These are phyloP conservation scores for Venustampulla echinocandica DNA, from an alignment of 495 filamentous ascomycete genomes.

Conservation along the genomic window DNA sequence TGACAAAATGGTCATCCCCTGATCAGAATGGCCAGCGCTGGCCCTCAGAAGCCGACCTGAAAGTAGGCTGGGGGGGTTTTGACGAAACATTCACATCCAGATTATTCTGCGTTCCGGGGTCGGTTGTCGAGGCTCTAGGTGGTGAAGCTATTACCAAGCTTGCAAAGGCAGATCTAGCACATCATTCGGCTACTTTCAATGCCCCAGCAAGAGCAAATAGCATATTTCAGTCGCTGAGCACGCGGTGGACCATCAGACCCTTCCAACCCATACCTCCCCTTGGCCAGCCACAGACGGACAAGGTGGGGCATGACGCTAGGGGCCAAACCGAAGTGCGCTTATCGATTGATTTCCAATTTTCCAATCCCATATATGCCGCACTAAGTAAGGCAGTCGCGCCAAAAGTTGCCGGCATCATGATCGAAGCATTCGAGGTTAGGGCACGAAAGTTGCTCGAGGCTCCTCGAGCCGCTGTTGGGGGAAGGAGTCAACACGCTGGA, in stretches of 20 bases:
- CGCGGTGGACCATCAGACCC: slow-evolving; percentile 60
- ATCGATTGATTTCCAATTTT: slow-evolving; percentile 69
- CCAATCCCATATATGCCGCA: slow-evolving; percentile 72
- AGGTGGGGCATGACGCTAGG: slow-evolving; percentile 20
- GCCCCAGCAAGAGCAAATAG: slow-evolving; percentile 28
- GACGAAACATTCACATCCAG: slow-evolving; percentile 70
- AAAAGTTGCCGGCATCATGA: slow-evolving; percentile 78
- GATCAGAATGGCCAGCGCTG: slow-evolving; percentile 31
- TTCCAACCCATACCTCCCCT: slow-evolving; percentile 23
- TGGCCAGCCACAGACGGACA: slow-evolving; percentile 26
- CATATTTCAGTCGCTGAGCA: slow-evolving; percentile 68
- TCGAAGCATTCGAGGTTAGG: slow-evolving; percentile 84
- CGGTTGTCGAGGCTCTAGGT: slow-evolving; percentile 69
- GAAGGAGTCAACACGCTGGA: no score
- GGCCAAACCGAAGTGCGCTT: slow-evolving; percentile 63
- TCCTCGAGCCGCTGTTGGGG: no score
- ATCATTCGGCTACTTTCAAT: slow-evolving; percentile 22
- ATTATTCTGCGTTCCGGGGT: slow-evolving; percentile 60
- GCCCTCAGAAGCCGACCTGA: slow-evolving; percentile 69
- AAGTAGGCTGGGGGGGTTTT: slow-evolving; percentile 74
- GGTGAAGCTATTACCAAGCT: slow-evolving; percentile 46
- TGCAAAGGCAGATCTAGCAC: slow-evolving; percentile 25
- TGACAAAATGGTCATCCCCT: slow-evolving; percentile 47
- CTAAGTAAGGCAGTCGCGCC: slow-evolving; percentile 73
- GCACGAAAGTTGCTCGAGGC: slow-evolving; percentile 50